phyloP scores from a whole-genome alignment of 179 eudicot genomes.

The Spergularia azorica region DNA sequence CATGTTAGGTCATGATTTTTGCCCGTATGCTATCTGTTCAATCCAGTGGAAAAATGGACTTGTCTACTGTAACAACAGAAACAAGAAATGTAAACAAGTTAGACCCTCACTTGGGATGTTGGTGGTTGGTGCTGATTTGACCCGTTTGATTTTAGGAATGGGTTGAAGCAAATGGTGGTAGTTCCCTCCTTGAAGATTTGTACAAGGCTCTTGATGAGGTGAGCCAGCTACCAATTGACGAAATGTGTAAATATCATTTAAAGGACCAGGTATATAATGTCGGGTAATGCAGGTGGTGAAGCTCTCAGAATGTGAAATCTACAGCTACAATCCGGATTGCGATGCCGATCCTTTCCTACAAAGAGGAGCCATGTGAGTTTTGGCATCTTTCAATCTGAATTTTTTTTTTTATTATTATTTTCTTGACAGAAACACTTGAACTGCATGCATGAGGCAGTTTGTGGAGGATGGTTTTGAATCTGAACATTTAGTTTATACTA shows the following conservation, averaged over 20 bases:
- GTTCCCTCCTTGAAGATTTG: constrained; percentile 65
- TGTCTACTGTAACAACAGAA: background rate
- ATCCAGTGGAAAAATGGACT: background rate
- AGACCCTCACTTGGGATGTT: background rate
- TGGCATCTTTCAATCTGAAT: background rate
- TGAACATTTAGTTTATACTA: background rate
- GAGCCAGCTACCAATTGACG: constrained; percentile 20
- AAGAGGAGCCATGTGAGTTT: constrained; percentile 90
- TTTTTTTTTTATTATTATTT: too few species aligned
- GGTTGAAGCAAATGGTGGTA: constrained; percentile 65
- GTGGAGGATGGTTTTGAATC: too few species aligned
- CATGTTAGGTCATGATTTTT: background rate
- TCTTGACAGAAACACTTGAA: too few species aligned
- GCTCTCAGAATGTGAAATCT: constrained; percentile 88
- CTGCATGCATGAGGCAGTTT: too few species aligned
- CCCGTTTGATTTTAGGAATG: constrained; percentile 55
- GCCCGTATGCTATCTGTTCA: background rate
- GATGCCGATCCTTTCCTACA: constrained; percentile 82
- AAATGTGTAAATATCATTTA: background rate
- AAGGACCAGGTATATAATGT: constrained; percentile 15
- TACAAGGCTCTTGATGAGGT: constrained; percentile 94
- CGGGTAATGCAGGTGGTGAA: constrained; percentile 70
- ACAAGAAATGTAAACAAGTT: background rate
- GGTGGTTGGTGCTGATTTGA: constrained; percentile 11
- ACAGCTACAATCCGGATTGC: constrained; percentile 81